phyloP scores from a whole-genome alignment of 345 rosid species.

The Aquilaria sinensis region DNA sequence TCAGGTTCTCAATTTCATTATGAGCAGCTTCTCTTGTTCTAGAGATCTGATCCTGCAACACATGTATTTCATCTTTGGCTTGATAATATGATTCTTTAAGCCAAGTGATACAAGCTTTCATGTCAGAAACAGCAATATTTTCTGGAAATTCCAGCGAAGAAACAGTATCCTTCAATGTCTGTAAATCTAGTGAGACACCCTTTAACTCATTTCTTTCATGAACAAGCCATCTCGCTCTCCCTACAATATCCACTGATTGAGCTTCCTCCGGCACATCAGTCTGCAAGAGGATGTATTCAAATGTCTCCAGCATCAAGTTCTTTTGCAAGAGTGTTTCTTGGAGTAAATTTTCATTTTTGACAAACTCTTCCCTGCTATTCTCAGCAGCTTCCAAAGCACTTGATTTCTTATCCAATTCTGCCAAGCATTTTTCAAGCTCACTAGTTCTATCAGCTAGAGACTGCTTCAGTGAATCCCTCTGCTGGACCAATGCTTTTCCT shows the following conservation, averaged over 20 bases:
- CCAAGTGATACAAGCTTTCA: slow-evolving; percentile 59
- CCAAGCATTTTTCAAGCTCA: slow-evolving; percentile 68
- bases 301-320: slow-evolving; percentile 43
- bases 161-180: slow-evolving; percentile 51
- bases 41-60: slow-evolving; percentile 43
- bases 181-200: slow-evolving; percentile 38
- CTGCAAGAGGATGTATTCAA: slow-evolving; percentile 48
- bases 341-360: slow-evolving; percentile 40
- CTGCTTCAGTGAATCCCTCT: slow-evolving; percentile 74
- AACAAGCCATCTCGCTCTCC: slow-evolving; percentile 56
- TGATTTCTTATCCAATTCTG: slow-evolving; percentile 57
- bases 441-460: slow-evolving; percentile 57
- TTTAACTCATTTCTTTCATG: slow-evolving; percentile 56
- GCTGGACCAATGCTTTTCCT: slow-evolving; percentile 95
- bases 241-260: slow-evolving; percentile 43
- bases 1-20: slow-evolving; percentile 25
- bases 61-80: slow-evolving; percentile 41
- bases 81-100: slow-evolving; percentile 54
- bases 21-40: slow-evolving; percentile 35
- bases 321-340: slow-evolving; percentile 50
- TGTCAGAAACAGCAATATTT: slow-evolving; percentile 40
- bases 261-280: slow-evolving; percentile 47
- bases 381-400: slow-evolving; percentile 53
- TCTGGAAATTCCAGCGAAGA: slow-evolving; percentile 56
- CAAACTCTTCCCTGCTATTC: slow-evolving; percentile 46